Evolutionary conservation across 805 yeast species (phyloP), one percentile per base, ranked within the genome.

Genomic region (Candida nanaspora): DNA sequence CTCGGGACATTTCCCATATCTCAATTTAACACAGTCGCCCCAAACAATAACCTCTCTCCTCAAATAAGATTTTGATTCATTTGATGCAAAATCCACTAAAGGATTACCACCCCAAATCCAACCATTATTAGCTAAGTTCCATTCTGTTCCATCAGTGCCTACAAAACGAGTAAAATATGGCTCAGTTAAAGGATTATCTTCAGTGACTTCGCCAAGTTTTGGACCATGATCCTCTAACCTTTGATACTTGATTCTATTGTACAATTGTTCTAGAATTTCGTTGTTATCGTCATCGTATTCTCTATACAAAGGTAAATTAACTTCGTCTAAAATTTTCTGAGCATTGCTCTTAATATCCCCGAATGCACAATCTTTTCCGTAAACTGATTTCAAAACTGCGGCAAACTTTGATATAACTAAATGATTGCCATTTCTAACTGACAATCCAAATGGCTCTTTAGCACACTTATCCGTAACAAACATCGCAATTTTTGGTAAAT

Each of bases 91-190:
- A 63, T 91, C 98, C 3, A 86, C 82, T 42, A 89, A 63, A 2
- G 98, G 97, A 50, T 91, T 81, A 10, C 96, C 97, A 40, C 86
- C 89, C 98, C 98, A 91, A 42, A 93, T 87, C 97, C 98, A 91
- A 36, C 98, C 98, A 55, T 93, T 91, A 56, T 93, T 93, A 3
- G 96, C 98, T 44, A 91, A 66, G 8, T 85, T 81, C 65, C 80
- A 81, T 1, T 70, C 65, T 30, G 72, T 68, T 3, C 88, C 91
- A 37, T 68, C 66, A 0, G 63, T 59, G 37, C 60, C 72, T 2
- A 50, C 57, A 49, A 89, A 77, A 43, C 88, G 68, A 2, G 97
- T 87, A 59, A 93, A 91, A 61, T 91, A 91, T 4, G 89, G 80
- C 60, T 91, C 98, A 2, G 85, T 75, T 30, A 91, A 66, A 0